phyloP scores from a whole-genome alignment of 805 yeast genomes.

The Debaryomyces tyrocola region DNA sequence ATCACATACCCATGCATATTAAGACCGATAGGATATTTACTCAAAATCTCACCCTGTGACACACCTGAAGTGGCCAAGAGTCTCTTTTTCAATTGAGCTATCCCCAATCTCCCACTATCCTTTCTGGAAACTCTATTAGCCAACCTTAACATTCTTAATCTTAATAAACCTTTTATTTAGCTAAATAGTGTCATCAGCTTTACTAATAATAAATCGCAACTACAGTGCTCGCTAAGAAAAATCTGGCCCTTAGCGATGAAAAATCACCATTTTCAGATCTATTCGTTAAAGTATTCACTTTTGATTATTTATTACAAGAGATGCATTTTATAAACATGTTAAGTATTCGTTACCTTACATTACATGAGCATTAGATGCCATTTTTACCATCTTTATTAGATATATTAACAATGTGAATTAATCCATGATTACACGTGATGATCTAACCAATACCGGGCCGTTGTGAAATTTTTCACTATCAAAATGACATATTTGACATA shows the following conservation, averaged over 20 bases:
- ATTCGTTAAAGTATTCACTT: too few species aligned
- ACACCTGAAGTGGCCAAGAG: conserved; percentile 1
- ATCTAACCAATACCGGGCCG: neutral
- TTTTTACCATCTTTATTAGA: neutral
- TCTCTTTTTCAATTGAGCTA: neutral
- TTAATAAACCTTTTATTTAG: neutral
- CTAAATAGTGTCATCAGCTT: too few species aligned
- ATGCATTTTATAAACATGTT: too few species aligned
- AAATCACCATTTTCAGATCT: too few species aligned
- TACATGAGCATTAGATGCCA: too few species aligned
- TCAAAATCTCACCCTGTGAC: conserved; percentile 6
- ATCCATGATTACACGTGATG: conserved; percentile 1
- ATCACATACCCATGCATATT: conserved; percentile 67
- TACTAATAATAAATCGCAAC: too few species aligned
- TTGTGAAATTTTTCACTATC: neutral
- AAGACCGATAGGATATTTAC: conserved; percentile 63
- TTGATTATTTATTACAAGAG: too few species aligned
- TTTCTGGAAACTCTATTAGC: neutral
- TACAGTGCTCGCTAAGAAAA: neutral
- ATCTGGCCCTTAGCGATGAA: too few species aligned
- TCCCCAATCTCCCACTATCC: neutral
- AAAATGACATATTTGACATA: too few species aligned
- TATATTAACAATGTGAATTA: neutral
- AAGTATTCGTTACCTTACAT: too few species aligned
- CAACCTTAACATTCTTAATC: neutral